Evolutionary conservation across 306 rosid genomes (phyloP).

Genomic region (Lupinus albus): DNA sequence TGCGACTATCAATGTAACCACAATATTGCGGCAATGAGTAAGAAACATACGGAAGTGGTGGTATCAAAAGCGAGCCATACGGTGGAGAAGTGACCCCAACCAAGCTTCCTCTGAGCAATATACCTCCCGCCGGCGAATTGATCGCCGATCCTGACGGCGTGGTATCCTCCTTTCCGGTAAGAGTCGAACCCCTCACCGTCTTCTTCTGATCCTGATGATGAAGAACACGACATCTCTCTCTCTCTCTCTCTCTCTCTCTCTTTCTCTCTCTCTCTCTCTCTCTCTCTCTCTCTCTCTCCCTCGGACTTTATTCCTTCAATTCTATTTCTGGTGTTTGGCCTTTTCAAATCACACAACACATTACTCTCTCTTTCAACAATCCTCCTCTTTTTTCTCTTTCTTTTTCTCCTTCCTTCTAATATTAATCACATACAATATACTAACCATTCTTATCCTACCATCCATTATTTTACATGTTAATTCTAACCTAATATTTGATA

Average conservation of each 20-base stretch:
- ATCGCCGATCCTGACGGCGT: constrained; percentile 87
- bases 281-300: not conserved
- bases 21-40: too few species aligned
- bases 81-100: constrained; percentile 99
- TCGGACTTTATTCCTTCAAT: not conserved
- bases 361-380: constrained; percentile 34
- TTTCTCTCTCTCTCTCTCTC: too few species aligned
- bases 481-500: too few species aligned
- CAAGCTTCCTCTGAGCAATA: constrained; percentile 87
- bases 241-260: not conserved
- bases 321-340: constrained; percentile 49
- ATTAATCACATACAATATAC: too few species aligned
- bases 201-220: constrained; percentile 91
- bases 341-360: constrained; percentile 31
- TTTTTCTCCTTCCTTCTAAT: constrained; percentile 8
- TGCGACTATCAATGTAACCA: too few species aligned
- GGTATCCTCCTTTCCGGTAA: constrained; percentile 94
- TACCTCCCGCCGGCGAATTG: constrained; percentile 88
- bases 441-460: too few species aligned
- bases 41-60: constrained; percentile 57
- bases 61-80: constrained; percentile 98
- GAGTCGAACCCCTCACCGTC: constrained; percentile 91
- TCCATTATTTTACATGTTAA: too few species aligned
- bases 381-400: constrained; percentile 64
- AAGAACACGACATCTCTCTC: constrained; percentile 75